Conservation (phyloP, 2,329 filamentous ascomycete species). For the Hypoxylon rubiginosum region DNA sequence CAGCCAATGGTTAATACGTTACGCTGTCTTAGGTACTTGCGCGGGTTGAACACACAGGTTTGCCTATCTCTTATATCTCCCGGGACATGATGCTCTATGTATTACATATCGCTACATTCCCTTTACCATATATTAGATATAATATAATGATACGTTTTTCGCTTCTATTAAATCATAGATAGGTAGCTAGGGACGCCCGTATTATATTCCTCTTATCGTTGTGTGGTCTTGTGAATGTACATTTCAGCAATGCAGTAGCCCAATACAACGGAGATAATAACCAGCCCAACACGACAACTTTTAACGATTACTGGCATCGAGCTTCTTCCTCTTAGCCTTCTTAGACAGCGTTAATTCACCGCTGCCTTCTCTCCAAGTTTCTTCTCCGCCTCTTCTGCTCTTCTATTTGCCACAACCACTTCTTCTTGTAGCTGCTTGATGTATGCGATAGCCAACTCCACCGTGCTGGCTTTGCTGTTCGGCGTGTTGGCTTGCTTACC, state of each 20-base stretch:
- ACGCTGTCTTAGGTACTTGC: too few relatives aligned
- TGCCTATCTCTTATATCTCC: background rate
- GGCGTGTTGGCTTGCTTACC: slow-evolving; percentile 65
- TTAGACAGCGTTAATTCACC: slow-evolving; percentile 28
- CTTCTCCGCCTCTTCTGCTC: slow-evolving; percentile 75
- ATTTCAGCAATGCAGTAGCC: slow-evolving; percentile 22
- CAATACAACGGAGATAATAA: slow-evolving; percentile 12
- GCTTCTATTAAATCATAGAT: slow-evolving; percentile 27
- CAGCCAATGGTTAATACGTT: background rate
- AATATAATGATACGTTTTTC: slow-evolving; percentile 1
- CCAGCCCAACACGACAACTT: slow-evolving; percentile 19
- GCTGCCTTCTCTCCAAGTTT: slow-evolving; percentile 61
- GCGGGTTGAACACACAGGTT: too few relatives aligned
- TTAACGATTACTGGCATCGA: slow-evolving; percentile 14
- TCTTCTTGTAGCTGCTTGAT: slow-evolving; percentile 88
- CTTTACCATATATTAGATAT: background rate
- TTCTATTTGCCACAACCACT: slow-evolving; percentile 72
- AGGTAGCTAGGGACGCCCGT: slow-evolving; percentile 26
- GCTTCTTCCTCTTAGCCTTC: slow-evolving; percentile 7
- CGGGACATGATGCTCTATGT: slow-evolving; percentile 1
- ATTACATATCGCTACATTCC: slow-evolving; percentile 13
- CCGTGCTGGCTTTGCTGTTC: slow-evolving; percentile 94
- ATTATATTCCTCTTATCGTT: slow-evolving; percentile 26
- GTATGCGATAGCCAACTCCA: slow-evolving; percentile 97
- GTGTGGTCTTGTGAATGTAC: slow-evolving; percentile 12